Evolutionary conservation across 2,329 filamentous ascomycete species (phyloP), one percentile per base, ranked within the genome.

Genomic region (Onygenales sp.): DNA sequence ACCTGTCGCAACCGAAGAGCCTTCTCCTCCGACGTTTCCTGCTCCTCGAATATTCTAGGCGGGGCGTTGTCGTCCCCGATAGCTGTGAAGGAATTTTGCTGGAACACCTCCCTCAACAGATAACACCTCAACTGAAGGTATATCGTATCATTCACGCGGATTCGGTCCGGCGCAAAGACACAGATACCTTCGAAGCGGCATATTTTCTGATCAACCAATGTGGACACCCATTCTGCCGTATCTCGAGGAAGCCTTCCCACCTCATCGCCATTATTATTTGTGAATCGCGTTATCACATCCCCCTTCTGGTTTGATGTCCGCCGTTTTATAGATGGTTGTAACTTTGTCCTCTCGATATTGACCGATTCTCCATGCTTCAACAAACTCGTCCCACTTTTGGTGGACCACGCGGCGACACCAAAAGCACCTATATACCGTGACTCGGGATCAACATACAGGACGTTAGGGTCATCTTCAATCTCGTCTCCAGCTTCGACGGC

Each of bases 111-210:
- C 55, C 76, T 81, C 13, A 93, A 75, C 41, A 98, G 68, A 53
- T 79, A 95, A 64, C 87, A 93, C 52, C 81, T 80, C 44, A 98
- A 71, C 67, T 98, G 93, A 6, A 98, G 69, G 62, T 92, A 95
- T n/a, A 98, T 79, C 0, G 90, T 97, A 63, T 98, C 93, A 63
- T 95, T 95, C 7, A 91, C 93, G 49, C 88, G 80, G 47, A 97
- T 71, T 46, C 82, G 78, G 53, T 97, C 92, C 0, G 91, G 91
- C 0, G 88, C 88, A 68, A 87, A 97, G 1, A 98, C 89, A 63
- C 90, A 95, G 10, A 80, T 83, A 5, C 87, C 93, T 60, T 95
- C 87, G 57, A 98, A 95, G 21, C 74, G 80, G 74, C 91, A 96
- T 3, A 96, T 79, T 35, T 86, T 85, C 66, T 97, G 90, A 64